Conservation (phyloP, 1,284 basidiomycete species). For the Ustilago lituana region DNA sequence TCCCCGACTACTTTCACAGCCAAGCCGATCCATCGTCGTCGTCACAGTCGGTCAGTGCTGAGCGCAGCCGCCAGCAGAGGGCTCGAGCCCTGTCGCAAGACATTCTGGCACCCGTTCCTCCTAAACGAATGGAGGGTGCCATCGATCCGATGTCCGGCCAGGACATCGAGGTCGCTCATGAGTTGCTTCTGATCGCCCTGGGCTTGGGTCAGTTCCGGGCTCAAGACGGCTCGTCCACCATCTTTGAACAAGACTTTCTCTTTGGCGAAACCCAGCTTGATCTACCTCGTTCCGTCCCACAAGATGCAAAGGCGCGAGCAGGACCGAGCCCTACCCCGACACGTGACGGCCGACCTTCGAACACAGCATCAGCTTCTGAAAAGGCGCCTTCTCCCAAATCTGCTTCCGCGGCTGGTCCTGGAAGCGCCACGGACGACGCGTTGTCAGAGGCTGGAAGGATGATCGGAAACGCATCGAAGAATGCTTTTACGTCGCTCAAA, state of each 20-base stretch:
- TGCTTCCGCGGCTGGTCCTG: background rate
- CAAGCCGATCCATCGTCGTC: background rate
- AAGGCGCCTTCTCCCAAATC: background rate
- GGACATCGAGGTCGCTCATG: slow-evolving; percentile 53
- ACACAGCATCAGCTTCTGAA: background rate
- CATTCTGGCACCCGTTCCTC: slow-evolving; percentile 1
- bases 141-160: slow-evolving; percentile 33
- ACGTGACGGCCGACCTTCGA: background rate
- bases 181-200: slow-evolving; percentile 56
- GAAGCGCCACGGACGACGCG: too few relatives aligned
- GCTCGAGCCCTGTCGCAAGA: slow-evolving; percentile 21
- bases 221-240: slow-evolving; percentile 51
- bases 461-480: slow-evolving; percentile 35
- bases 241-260: slow-evolving; percentile 58
- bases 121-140: slow-evolving; percentile 37
- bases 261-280: slow-evolving; percentile 50
- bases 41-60: background rate
- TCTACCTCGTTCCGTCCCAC: slow-evolving; percentile 6
- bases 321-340: too few relatives aligned
- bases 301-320: background rate
- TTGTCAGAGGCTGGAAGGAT: slow-evolving; percentile 30
- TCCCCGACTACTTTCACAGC: slow-evolving; percentile 32
- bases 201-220: slow-evolving; percentile 59
- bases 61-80: slow-evolving; percentile 13
- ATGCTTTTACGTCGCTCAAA: slow-evolving; percentile 38